A percentile compares a stretch with the other conserved stretches of the same genome.
Evolutionary conservation across 2,329 filamentous ascomycete genomes (phyloP).

Genomic region (Scedosporium boydii): DNA sequence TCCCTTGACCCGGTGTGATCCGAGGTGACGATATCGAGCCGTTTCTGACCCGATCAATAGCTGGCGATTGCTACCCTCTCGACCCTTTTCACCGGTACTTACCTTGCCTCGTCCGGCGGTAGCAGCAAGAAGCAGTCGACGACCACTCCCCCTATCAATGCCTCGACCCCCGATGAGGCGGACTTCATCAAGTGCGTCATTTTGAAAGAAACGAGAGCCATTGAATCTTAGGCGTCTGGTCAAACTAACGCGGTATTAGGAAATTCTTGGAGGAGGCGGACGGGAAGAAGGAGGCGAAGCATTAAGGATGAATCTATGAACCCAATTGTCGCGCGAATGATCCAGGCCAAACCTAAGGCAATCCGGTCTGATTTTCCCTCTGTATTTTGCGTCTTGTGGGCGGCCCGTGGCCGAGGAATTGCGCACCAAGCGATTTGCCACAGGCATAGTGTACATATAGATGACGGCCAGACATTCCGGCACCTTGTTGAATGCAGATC

Average conservation of each 20-base stretch:
- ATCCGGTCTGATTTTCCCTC: neutral
- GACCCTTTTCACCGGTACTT: constrained; percentile 38
- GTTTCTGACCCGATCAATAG: constrained; percentile 16
- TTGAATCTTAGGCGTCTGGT: neutral
- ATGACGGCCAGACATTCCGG: neutral
- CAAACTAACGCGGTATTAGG: constrained; percentile 3
- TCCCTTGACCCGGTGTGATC: constrained; percentile 1
- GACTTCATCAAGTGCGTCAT: constrained; percentile 55
- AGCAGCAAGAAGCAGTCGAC: constrained; percentile 32
- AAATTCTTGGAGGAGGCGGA: constrained; percentile 8
- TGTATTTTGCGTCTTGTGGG: neutral
- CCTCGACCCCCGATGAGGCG: constrained; percentile 51
- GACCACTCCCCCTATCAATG: constrained; percentile 49
- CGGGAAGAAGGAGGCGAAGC: constrained; percentile 4
- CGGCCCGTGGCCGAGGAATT: neutral
- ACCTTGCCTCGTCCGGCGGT: constrained; percentile 30
- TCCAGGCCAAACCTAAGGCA: neutral
- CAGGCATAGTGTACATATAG: constrained; percentile 5
- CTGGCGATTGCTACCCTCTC: constrained; percentile 48
- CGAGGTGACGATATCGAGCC: constrained; percentile 1
- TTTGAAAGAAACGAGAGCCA: neutral
- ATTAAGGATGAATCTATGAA: constrained; percentile 1
- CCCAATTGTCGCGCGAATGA: neutral
- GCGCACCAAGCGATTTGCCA: neutral
- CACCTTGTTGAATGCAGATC: constrained; percentile 5